A percentile compares a stretch with the other conserved stretches of the same genome.
Conservation (phyloP, 768 basidiomycete genomes). For the Podaxis mareebaensis region DNA sequence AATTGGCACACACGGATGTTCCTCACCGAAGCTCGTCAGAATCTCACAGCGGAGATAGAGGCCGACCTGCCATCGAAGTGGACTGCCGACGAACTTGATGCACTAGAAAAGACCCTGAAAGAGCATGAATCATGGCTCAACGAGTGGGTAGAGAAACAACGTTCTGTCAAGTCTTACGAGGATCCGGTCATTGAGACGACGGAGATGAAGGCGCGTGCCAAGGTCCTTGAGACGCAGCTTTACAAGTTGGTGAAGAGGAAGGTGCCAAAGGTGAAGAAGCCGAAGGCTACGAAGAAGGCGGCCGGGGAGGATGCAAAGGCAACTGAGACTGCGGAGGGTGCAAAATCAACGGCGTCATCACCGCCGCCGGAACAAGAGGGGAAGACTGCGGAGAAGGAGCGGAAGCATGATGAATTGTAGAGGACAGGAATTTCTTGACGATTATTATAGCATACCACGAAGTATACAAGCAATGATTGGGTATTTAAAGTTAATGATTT, state of each 20-base stretch:
- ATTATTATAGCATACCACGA: slow-evolving; percentile 10
- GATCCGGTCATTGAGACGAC: slow-evolving; percentile 84
- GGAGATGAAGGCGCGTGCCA: slow-evolving; percentile 85
- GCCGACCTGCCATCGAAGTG: slow-evolving; percentile 72
- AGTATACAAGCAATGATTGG: slow-evolving; percentile 11
- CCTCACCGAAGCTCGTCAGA: slow-evolving; percentile 74
- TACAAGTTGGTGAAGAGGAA: slow-evolving; percentile 70
- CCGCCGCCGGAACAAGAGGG: slow-evolving; percentile 14
- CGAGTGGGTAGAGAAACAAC: slow-evolving; percentile 82
- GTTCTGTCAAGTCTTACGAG: slow-evolving; percentile 66
- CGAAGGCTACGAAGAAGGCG: slow-evolving; percentile 35
- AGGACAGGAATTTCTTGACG: neutral
- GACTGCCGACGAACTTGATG: slow-evolving; percentile 83
- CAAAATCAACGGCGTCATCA: slow-evolving; percentile 1
- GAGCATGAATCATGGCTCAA: slow-evolving; percentile 86
- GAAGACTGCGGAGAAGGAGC: slow-evolving; percentile 15
- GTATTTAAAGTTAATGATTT: slow-evolving; percentile 15
- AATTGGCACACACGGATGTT: slow-evolving; percentile 89
- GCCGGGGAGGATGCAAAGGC: slow-evolving; percentile 12
- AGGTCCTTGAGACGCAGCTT: slow-evolving; percentile 74
- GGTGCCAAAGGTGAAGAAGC: slow-evolving; percentile 63
- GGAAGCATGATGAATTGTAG: slow-evolving; percentile 27
- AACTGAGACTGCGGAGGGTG: slow-evolving; percentile 19
- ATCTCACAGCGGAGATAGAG: slow-evolving; percentile 66
- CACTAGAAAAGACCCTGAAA: slow-evolving; percentile 71